Evolutionary conservation across 2,329 filamentous ascomycete genomes (phyloP).

Genomic region (Thielaviopsis musarum): DNA sequence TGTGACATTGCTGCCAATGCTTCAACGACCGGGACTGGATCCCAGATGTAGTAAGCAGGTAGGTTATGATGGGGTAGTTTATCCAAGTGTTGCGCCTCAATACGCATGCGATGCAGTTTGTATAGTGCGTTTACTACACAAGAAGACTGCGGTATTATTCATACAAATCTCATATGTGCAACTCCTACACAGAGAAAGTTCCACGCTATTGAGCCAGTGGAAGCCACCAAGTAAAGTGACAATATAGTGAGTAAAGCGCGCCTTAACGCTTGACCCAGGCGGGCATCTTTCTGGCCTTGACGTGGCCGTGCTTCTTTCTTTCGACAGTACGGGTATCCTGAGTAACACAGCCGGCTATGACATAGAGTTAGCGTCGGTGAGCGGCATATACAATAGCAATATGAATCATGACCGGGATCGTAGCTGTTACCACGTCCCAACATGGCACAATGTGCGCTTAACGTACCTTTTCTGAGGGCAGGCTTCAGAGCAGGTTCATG

Average conservation of each 20-base stretch:
- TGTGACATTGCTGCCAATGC: background rate
- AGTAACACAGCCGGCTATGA: constrained; percentile 74
- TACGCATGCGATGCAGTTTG: background rate
- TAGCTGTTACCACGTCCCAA: background rate
- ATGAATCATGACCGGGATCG: background rate
- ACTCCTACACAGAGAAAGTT: background rate
- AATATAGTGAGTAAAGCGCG: background rate
- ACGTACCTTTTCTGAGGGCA: constrained; percentile 70
- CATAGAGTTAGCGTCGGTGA: constrained; percentile 24
- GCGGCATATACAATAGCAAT: constrained; percentile 1
- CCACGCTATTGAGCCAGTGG: background rate
- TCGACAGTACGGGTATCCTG: constrained; percentile 85
- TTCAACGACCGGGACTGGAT: background rate
- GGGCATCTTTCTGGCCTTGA: constrained; percentile 97
- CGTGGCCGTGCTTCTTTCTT: constrained; percentile 90
- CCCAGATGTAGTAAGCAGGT: background rate
- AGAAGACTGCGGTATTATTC: constrained; percentile 1
- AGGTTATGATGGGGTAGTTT: background rate
- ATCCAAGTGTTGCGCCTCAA: background rate
- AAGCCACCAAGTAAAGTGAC: background rate
- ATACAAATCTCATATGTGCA: constrained; percentile 1
- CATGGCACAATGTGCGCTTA: background rate
- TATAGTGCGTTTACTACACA: background rate
- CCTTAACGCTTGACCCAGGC: constrained; percentile 79
- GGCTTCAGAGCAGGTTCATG: constrained; percentile 90